Evolutionary conservation across 441 rosid species (phyloP), one percentile per base, ranked within the genome.

Genomic region (Adansonia grandidieri): DNA sequence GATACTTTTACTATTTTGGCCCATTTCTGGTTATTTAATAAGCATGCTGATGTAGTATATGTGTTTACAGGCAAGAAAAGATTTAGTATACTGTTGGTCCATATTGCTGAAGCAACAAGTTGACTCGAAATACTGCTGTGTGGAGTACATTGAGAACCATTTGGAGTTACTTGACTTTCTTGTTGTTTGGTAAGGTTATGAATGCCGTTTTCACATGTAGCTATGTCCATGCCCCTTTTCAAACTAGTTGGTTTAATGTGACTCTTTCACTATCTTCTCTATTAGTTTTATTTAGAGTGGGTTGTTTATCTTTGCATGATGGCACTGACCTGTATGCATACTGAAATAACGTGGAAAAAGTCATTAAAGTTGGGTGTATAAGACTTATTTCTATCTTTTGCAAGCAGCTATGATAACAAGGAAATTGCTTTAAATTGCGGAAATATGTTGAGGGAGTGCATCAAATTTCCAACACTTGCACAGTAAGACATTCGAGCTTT

Each of bases 371-470:
- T 15, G 50, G 64, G 37, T 50, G 50, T 15, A n/a, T 17, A 7
- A 20, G 57, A 51, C 77, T 74, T 58, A 66, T 72, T 82, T 69
- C 80, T 75, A 54, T 56, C 24, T 81, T 64, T 76, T 84, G 71
- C 78, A 79, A 86, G 79, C 94, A 96, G 99, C 85, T 96, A 96
- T 81, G 98, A 96, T 75, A 92, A 92, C 89, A 93, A 96, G 88
- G 97, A 96, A 84, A 90, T 93, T 76, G 98, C 99, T 80, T 77
- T 91, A 85, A 91, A 88, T 82, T 92, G 93, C 76, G 98, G 99
- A 87, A 89, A 81, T 81, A 91, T 93, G 97, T 85, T 93, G 83
- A 89, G 98, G 87, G 98, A 93, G 85, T 93, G 99, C 89, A 89
- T 93, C 86, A 96, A 93, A 83, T 92, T 93, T 86, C 94, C 93